Evolutionary conservation across 2,329 filamentous ascomycete species (phyloP), one percentile per base, ranked within the genome.

Genomic region (Microdochium bolleyi): DNA sequence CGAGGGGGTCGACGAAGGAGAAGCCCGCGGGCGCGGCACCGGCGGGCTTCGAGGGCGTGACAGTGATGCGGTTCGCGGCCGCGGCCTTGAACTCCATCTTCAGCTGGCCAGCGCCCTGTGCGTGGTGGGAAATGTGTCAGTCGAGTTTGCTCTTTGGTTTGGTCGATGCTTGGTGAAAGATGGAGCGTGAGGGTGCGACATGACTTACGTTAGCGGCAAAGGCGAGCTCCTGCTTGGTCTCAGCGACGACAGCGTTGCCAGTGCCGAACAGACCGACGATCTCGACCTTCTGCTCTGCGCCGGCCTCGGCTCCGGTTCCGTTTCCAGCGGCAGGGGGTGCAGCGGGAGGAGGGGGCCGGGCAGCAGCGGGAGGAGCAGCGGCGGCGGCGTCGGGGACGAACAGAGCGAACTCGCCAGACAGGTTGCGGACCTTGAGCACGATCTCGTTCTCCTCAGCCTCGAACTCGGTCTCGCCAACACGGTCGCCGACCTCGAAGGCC

Each of bases 71-170:
- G 51, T 56, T 56, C 10, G 54, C 54, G 14, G 51, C 24, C 14
- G 54, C 50, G 16, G 54, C 54, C 22, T 57, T 50, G 52, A 54
- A 51, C 22, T 57, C 56, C 30, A 56, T 52, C n/a, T 57, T 52
- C 24, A 57, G 48, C 1, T 19, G 21, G 9, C 56, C 56, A 5
- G 54, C 54, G 1, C 52, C 51, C 53, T 55, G 38, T 19, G 19
- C 8, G 9, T 21, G 48, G n/a, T n/a, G n/a, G n/a, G n/a, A n/a
- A 9, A 24, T n/a, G 24, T 25, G 9, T 7, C 24, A n/a, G n/a
- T n/a, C n/a, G n/a, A n/a, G n/a, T n/a, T n/a, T n/a, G n/a, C n/a
- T n/a, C n/a, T n/a, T n/a, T n/a, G n/a, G n/a, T n/a, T n/a, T n/a
- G n/a, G n/a, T n/a, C n/a, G n/a, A n/a, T n/a, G n/a, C n/a, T n/a